A percentile compares a stretch with the other conserved stretches of the same genome.
These are phyloP conservation scores for Corylus avellana DNA, from an alignment of 306 rosid species.

Conservation along the genomic window DNA sequence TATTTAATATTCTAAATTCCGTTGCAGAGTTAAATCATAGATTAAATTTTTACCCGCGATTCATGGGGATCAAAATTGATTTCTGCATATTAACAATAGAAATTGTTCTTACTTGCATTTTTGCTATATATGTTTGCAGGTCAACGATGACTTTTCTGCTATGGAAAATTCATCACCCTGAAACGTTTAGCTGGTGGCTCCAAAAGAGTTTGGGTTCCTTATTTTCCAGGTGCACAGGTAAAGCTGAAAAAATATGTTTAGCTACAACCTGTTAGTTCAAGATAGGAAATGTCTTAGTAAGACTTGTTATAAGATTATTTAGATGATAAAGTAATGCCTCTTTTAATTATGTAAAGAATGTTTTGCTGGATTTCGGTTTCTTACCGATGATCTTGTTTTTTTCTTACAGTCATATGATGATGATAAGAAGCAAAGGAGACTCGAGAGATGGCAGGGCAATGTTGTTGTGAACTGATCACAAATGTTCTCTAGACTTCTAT, in stretches of 20 bases:
- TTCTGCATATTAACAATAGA: conserved; percentile 19
- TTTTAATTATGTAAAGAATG: too few species aligned
- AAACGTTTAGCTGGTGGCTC: conserved; percentile 91
- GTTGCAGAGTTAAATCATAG: background rate
- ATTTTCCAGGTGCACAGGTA: conserved; percentile 61
- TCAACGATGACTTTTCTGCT: conserved; percentile 32
- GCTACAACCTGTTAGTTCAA: background rate
- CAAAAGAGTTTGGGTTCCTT: conserved; percentile 78
- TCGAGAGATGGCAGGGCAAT: too few species aligned
- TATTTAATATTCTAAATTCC: background rate
- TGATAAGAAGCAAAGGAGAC: too few species aligned
- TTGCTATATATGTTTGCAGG: conserved; percentile 45
- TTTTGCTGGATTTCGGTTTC: too few species aligned
- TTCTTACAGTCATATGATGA: too few species aligned
- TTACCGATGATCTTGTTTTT: too few species aligned
- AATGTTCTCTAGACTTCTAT: too few species aligned
- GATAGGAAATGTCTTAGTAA: too few species aligned
- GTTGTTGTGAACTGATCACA: too few species aligned
- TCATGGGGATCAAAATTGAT: background rate
- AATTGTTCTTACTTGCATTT: conserved; percentile 10
- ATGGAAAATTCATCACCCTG: conserved; percentile 57
- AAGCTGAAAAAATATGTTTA: conserved; percentile 9
- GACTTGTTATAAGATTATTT: too few species aligned
- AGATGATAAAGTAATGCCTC: too few species aligned
- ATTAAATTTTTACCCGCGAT: background rate